Percentiles rank a stretch among this genome's conserved stretches.
These are phyloP conservation scores for Senna siamea DNA, from an alignment of 306 rosid genomes.

Conservation along the genomic window DNA sequence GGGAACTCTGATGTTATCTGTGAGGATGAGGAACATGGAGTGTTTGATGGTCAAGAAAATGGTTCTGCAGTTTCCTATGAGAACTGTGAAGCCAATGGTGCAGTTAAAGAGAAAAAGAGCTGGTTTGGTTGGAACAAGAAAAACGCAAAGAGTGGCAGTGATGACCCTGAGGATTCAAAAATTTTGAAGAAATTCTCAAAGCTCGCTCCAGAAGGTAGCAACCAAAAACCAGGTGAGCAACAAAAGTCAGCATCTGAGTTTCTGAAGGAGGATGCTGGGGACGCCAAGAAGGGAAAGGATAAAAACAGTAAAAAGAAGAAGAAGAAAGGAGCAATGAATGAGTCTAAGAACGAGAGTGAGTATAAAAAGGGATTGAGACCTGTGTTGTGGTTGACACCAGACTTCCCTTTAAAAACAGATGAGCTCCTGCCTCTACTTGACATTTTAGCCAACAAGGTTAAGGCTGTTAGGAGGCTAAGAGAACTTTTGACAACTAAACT, in stretches of 20 bases:
- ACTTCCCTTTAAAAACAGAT: slow-evolving; percentile 95
- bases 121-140: slow-evolving; percentile 99
- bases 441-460: slow-evolving; percentile 94
- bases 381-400: slow-evolving; percentile 96
- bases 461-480: slow-evolving; percentile 93
- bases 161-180: slow-evolving; percentile 79
- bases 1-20: slow-evolving; percentile 71
- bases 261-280: slow-evolving; percentile 65
- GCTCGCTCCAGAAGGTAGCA: slow-evolving; percentile 77
- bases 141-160: slow-evolving; percentile 58
- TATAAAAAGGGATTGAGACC: slow-evolving; percentile 99
- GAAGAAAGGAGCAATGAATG: slow-evolving; percentile 71
- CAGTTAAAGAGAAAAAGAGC: slow-evolving; percentile 86
- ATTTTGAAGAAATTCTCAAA: slow-evolving; percentile 70
- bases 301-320: slow-evolving; percentile 80
- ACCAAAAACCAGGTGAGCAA: slow-evolving; percentile 66
- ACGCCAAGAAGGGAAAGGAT: slow-evolving; percentile 84
- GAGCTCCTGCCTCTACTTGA: slow-evolving; percentile 97
- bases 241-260: slow-evolving; percentile 72
- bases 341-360: slow-evolving; percentile 88
- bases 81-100: slow-evolving; percentile 73
- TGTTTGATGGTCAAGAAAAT: slow-evolving; percentile 67
- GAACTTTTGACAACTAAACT: slow-evolving; percentile 99
- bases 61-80: slow-evolving; percentile 61
- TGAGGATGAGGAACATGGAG: slow-evolving; percentile 81